These are phyloP conservation scores for Trametes villosa DNA, from an alignment of 768 basidiomycete genomes.

Conservation along the genomic window DNA sequence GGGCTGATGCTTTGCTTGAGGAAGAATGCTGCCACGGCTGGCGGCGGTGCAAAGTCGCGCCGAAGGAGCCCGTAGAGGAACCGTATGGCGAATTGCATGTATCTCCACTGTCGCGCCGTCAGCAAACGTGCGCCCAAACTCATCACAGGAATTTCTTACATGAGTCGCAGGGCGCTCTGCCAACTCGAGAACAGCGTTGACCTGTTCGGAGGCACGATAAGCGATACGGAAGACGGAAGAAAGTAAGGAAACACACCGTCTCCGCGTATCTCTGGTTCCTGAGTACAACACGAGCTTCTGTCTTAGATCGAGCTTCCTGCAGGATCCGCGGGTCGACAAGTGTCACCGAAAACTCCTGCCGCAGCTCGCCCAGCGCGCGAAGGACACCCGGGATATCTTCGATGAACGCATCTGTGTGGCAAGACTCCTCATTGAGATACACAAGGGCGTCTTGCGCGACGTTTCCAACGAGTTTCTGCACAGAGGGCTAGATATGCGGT, in stretches of 20 bases:
- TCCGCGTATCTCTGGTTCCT: conserved; percentile 51
- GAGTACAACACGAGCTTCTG: conserved; percentile 44
- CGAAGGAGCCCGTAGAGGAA: conserved; percentile 66
- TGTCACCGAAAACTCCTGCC: conserved; percentile 51
- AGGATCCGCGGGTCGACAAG: conserved; percentile 50
- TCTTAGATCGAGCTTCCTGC: conserved; percentile 47
- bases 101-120: conserved; percentile 68
- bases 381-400: conserved; percentile 53
- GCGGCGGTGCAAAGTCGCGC: conserved; percentile 58
- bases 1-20: conserved; percentile 68
- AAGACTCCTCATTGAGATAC: conserved; percentile 66
- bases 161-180: conserved; percentile 69
- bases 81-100: conserved; percentile 69
- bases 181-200: conserved; percentile 62
- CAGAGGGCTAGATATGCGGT: conserved; percentile 56
- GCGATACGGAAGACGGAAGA: neutral
- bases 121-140: neutral
- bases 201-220: conserved; percentile 40
- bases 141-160: conserved; percentile 48
- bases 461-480: conserved; percentile 69
- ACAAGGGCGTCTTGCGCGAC: conserved; percentile 65
- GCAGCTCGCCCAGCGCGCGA: conserved; percentile 51
- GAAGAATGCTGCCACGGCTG: conserved; percentile 64
- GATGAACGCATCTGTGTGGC: conserved; percentile 63
- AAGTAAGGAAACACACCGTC: conserved; percentile 45